These are phyloP conservation scores for Brassica balearica DNA, from an alignment of 441 rosid species.

Conservation along the genomic window DNA sequence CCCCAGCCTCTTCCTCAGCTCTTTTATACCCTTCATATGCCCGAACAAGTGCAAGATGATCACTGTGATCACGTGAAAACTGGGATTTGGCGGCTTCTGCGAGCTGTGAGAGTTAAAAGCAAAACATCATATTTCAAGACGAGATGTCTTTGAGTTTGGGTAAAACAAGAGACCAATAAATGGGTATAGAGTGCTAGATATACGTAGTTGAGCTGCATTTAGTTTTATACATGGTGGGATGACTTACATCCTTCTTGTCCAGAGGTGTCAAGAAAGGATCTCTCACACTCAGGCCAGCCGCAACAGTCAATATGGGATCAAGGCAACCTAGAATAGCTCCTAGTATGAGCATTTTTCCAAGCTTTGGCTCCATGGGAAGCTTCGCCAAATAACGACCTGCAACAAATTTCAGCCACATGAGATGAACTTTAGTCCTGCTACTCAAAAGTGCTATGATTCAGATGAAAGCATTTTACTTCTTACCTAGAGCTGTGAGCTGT, in stretches of 20 bases:
- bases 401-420: slow-evolving; percentile 36
- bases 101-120: slow-evolving; percentile 57
- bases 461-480: slow-evolving; percentile 29
- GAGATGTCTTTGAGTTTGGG: slow-evolving; percentile 15
- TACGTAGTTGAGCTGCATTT: slow-evolving; percentile 16
- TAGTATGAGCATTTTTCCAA: slow-evolving; percentile 90
- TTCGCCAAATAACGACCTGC: slow-evolving; percentile 78
- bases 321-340: slow-evolving; percentile 88
- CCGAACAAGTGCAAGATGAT: slow-evolving; percentile 86
- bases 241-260: slow-evolving; percentile 93
- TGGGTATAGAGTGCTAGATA: slow-evolving; percentile 23
- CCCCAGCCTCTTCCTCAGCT: slow-evolving; percentile 72
- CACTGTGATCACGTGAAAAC: slow-evolving; percentile 81
- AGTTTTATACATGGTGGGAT: slow-evolving; percentile 31
- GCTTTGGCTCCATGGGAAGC: slow-evolving; percentile 98
- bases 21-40: slow-evolving; percentile 88
- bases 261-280: slow-evolving; percentile 91
- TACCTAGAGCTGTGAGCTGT: slow-evolving; percentile 80
- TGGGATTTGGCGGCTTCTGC: slow-evolving; percentile 89
- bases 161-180: not conserved
- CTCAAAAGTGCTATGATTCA: slow-evolving; percentile 28
- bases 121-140: slow-evolving; percentile 1
- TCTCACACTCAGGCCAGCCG: slow-evolving; percentile 88
- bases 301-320: slow-evolving; percentile 86
- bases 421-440: slow-evolving; percentile 25